Base-by-base conservation (phyloP, 108 stramenopile genomes). In the Cafeteria roenbergensis region DNA sequence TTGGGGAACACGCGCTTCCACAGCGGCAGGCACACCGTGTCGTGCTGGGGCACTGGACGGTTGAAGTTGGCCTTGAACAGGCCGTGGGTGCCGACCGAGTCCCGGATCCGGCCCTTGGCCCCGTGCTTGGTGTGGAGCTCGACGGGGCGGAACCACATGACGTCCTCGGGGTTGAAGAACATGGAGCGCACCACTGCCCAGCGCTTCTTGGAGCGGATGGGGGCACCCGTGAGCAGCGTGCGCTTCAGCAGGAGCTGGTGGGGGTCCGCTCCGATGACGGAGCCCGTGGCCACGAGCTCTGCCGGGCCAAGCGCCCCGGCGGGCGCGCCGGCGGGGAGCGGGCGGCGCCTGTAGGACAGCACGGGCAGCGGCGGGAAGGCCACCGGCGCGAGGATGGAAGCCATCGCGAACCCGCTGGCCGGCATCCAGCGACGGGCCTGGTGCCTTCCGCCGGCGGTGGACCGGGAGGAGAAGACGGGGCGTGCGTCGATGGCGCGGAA, bases 1-100 rank as follows among this genome's bases (percentile, higher is more conserved):
- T 95, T 96, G 52, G 98, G 97, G 64, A 86, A 99, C 9, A 99
- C 82, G 35, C 98, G 77, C 80, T 99, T 99, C 84, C 92, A 99
- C 22, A 99, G 76, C 35, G 89, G 79, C 64, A 99, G 76, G 72
- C 90, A 92, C 8, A 99, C 91, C 0, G 94, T 95, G 78, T 99
- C 98, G 71, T 93, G 90, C 64, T 95, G 93, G 78, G 90, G 89
- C 55, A 97, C 92, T 12, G 89, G 87, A 53, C 89, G 86, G 68
- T 90, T 91, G 82, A 99, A 95, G 0, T 87, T 77, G 65, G 91
- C 91, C 75, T 99, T 99, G 90, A 95, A 92, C n/a, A 90, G 85
- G 35, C 98, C 98, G 68, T 99, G 98, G 55, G 93, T 94, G 42
- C 98, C 98, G 38, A 96, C 84, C 51, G 94, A 87, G 58, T 93